phyloP scores from a whole-genome alignment of 305 asterid species.

The Solanum hybrid region DNA sequence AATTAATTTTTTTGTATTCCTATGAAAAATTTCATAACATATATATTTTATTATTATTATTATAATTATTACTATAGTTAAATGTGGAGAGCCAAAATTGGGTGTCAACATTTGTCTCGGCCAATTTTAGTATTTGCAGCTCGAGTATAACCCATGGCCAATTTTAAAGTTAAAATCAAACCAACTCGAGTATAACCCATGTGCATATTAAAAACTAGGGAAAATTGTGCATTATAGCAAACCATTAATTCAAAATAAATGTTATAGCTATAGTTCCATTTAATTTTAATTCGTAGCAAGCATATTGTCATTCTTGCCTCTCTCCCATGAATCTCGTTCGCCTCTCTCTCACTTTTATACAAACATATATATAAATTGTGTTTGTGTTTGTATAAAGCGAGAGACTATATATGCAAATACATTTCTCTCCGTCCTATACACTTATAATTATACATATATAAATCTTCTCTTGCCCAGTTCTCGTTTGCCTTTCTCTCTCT shows the following conservation, averaged over 20 bases:
- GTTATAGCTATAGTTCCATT: no score
- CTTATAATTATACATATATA: neutral
- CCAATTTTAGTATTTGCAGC: neutral
- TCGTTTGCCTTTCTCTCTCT: neutral
- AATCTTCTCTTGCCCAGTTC: neutral
- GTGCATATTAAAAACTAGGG: neutral
- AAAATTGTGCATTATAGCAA: neutral
- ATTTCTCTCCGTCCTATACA: neutral
- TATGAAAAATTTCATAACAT: no score
- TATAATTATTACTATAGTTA: no score
- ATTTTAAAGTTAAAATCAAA: no score
- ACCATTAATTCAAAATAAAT: no score
- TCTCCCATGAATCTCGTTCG: neutral
- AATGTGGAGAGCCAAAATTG: no score
- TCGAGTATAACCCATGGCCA: no score
- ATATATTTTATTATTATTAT: no score
- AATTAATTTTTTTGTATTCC: no score
- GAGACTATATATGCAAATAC: neutral
- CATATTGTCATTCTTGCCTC: neutral
- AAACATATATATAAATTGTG: no score
- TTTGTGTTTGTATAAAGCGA: neutral
- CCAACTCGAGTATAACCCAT: neutral
- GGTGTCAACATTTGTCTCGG: neutral
- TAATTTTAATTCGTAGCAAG: no score
- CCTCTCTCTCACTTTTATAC: neutral